Base-by-base conservation (phyloP, 2,329 filamentous ascomycete species). In the Botrytis elliptica region DNA sequence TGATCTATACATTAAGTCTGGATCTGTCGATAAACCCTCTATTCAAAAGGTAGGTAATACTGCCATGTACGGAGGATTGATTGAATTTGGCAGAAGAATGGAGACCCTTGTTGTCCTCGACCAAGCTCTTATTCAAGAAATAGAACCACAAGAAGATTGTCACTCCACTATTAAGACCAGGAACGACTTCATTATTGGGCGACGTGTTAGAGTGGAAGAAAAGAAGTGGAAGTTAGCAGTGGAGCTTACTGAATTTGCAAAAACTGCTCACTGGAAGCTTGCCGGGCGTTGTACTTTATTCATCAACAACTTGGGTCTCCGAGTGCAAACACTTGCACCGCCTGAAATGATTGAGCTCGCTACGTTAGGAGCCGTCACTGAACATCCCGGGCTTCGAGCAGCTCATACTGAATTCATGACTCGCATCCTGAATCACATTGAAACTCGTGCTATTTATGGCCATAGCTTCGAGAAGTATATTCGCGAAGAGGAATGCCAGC, bases 211-310 rank as follows among this genome's bases (percentile, higher is more conserved):
- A 74, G 94, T 98, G 7, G 96, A 99, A 82, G 86, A 87, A 71
- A 94, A 93, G 84, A 99, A 99, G 84, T 86, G 90, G 0, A 88
- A 89, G 5, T 84, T 99, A 40, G 93, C 95, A 0, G 85, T 93
- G 72, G 94, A 98, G 81, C 86, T 99, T 46, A 92, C 95, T 6
- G 89, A 92, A 74, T 85, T 92, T 74, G 93, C 94, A 2, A 91
- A 90, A 78, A 89, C 89, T 4, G 93, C 94, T 0, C 97, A 99
- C 81, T 99, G 96, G 96, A 98, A 97, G 85, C 95, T 97, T 78
- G 95, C 95, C 9, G 94, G 91, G 69, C 88, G 95, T 42, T 97
- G 95, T 73, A 93, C 93, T 16, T 92, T 97, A 52, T 96, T 99
- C 81, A 93, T 97, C 7, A 90, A 95, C 73, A 97, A 96, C 75